Conservation (phyloP, 257 asterid genomes). For the Solanum bukasovii region DNA sequence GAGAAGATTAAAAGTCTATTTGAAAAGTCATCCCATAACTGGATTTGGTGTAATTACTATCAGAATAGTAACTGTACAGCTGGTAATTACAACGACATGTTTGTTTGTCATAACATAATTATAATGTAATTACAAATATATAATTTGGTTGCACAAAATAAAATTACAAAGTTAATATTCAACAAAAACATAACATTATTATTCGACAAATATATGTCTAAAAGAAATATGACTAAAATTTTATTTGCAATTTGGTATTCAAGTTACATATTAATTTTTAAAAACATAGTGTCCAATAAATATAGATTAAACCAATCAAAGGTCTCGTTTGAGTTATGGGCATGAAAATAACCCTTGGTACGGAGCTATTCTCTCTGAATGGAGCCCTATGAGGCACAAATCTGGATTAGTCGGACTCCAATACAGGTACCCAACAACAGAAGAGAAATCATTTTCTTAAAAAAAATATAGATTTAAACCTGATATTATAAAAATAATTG, state of each 20-base stretch:
- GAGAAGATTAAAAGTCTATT: not conserved
- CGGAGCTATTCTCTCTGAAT: too few species aligned
- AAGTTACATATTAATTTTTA: not conserved
- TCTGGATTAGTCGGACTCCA: not conserved
- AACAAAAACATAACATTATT: not conserved
- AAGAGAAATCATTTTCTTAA: too few species aligned
- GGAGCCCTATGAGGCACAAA: not conserved
- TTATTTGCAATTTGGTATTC: not conserved
- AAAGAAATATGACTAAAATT: not conserved
- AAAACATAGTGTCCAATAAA: too few species aligned
- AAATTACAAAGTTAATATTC: not conserved
- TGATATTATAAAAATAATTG: too few species aligned
- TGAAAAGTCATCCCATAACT: not conserved
- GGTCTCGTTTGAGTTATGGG: not conserved
- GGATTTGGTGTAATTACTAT: not conserved
- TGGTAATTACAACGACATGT: too few species aligned
- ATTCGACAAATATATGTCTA: not conserved
- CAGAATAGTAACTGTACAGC: not conserved
- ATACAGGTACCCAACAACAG: accelerated
- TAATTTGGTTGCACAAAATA: not conserved
- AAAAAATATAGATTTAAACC: not conserved
- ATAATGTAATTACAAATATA: too few species aligned
- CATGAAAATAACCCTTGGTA: not conserved
- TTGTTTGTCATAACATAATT: not conserved
- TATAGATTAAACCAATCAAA: not conserved